Evolutionary conservation across 169 alveolate species (phyloP).

Genomic region (Miamiensis avidus): DNA sequence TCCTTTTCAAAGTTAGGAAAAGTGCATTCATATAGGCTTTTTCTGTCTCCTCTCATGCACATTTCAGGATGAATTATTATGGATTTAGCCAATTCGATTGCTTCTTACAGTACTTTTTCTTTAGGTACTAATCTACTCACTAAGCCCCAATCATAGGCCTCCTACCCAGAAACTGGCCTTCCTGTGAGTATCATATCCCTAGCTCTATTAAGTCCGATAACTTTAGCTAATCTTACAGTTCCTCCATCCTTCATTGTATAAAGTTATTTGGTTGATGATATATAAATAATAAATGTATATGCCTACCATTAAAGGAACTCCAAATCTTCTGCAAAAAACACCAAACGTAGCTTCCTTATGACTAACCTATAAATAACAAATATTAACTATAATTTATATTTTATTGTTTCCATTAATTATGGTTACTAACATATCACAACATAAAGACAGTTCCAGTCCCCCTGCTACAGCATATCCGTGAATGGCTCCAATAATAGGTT

Average conservation of each 20-base stretch:
- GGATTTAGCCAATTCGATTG: no score
- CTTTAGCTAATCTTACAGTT: not conserved
- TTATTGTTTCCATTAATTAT: no score
- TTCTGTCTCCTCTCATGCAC: no score
- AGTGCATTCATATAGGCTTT: no score
- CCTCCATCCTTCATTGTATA: no score
- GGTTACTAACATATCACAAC: slow-evolving; percentile 11
- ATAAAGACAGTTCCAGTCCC: slow-evolving; percentile 10
- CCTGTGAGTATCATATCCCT: slow-evolving; percentile 13
- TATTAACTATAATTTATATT: no score
- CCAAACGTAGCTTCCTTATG: not conserved
- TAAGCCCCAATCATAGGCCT: slow-evolving; percentile 17
- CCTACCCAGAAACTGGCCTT: slow-evolving; percentile 1
- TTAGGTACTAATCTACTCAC: slow-evolving; percentile 1
- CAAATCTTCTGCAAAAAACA: slow-evolving; percentile 15
- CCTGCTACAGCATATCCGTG: slow-evolving; percentile 19
- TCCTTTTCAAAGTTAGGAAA: no score
- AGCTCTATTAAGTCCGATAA: slow-evolving; percentile 6
- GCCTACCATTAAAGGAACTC: slow-evolving; percentile 8
- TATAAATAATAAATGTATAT: not conserved
- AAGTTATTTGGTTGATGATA: not conserved
- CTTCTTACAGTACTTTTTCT: no score
- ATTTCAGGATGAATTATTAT: no score
- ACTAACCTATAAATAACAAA: no score
- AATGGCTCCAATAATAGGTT: not conserved